Percentiles rank a stretch among this genome's conserved stretches.
Conservation (phyloP, 1,139 yeast genomes). For the Sugiyamaella sp. region DNA sequence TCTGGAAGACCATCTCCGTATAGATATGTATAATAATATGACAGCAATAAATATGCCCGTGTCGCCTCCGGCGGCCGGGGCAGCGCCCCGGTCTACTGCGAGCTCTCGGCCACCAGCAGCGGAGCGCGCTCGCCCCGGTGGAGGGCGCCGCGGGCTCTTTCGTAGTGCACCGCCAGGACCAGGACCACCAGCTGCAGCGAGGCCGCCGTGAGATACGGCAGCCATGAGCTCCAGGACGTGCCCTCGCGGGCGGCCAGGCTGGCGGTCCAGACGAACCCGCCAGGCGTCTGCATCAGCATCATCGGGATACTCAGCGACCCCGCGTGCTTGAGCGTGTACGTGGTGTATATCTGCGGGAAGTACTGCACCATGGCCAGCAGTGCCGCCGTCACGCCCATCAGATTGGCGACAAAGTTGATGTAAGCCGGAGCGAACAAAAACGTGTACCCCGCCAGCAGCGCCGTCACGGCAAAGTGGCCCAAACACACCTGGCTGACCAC, state of each 20-base stretch:
- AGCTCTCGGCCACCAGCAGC: conserved; percentile 10
- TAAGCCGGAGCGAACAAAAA: conserved; percentile 25
- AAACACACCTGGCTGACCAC: conserved; percentile 28
- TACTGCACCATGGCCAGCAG: conserved; percentile 68
- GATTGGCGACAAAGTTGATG: conserved; percentile 51
- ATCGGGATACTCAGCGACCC: conserved; percentile 79
- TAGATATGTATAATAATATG: conserved; percentile 44
- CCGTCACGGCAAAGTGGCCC: conserved; percentile 32
- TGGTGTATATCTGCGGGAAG: conserved; percentile 77
- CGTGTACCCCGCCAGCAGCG: conserved; percentile 33
- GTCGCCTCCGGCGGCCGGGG: conserved; percentile 1
- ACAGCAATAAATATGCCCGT: neutral
- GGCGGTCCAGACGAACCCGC: conserved; percentile 78
- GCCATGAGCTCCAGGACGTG: conserved; percentile 86
- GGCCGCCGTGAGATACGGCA: conserved; percentile 78
- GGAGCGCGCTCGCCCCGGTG: conserved; percentile 20
- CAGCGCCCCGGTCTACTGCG: neutral
- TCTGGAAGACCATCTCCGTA: conserved; percentile 97
- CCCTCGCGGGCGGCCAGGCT: conserved; percentile 73
- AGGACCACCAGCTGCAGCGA: conserved; percentile 60
- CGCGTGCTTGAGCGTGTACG: conserved; percentile 68
- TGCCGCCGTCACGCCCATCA: conserved; percentile 62
- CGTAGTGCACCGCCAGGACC: conserved; percentile 54
- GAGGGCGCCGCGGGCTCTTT: conserved; percentile 24
- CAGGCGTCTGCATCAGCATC: conserved; percentile 91